Evolutionary conservation across 331 rosid genomes (phyloP), one percentile per base, ranked within the genome.

Genomic region (Malus hybrid): DNA sequence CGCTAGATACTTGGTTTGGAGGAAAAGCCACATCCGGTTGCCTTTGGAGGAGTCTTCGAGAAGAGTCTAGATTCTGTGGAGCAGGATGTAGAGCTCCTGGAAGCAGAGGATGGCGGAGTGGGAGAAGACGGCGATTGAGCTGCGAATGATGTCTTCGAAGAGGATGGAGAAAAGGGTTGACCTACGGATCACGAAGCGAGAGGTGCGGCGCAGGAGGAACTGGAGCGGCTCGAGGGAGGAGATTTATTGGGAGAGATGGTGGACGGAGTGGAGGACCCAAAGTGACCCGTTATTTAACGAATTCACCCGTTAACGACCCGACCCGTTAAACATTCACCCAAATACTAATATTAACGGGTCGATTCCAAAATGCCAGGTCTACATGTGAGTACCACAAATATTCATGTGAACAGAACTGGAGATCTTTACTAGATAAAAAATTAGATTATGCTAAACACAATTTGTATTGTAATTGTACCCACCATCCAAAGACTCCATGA

Each of bases 81-180:
- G 78, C n/a, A 89, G 83, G 50, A 94, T 83, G 84, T 83, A 83
- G 89, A 90, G 85, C 80, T 92, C 97, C 11, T 87, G 90, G 55
- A 90, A 87, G 69, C 99, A 91, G 10, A 94, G 88, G 27, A 75
- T 2, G 3, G 84, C 78, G 0, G 98, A 89, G 42, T 85, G 59
- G 0, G 86, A 83, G 24, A 68, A 76, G 19, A 29, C 28, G 28
- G 61, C 9, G 15, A 32, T 14, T 4, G 75, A 55, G 10, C 27
- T 55, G 0, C 85, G 79, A 12, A 78, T 20, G 1, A 94, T 70
- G 65, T 94, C 97, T 13, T 91, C 89, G 70, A 90, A 90, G 19
- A 91, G 80, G 10, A 88, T 73, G 4, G 82, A 63, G 3, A 94
- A 88, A 10, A 91, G 82, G 69, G 76, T 85, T 46, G 24, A 24